Percentiles rank a stretch among this genome's conserved stretches.
Conservation (phyloP, 805 yeast species). For the Saccharomycopsis malanga region DNA sequence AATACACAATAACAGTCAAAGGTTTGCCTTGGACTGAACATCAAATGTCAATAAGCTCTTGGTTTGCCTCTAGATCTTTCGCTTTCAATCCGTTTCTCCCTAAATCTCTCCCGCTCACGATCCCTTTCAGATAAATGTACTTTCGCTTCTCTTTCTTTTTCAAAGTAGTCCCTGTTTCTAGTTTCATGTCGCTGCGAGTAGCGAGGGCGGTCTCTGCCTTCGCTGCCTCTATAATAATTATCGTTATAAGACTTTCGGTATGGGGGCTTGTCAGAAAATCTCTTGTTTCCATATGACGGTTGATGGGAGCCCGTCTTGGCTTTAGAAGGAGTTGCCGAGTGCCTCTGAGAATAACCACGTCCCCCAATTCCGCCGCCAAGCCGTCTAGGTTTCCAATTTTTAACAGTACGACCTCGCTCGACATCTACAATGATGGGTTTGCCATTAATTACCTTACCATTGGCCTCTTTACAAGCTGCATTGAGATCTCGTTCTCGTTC, state of each 20-base stretch:
- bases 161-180: constrained; percentile 10
- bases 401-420: constrained; percentile 59
- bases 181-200: constrained; percentile 1
- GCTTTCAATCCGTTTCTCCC: constrained; percentile 7
- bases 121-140: constrained; percentile 3
- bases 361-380: constrained; percentile 88
- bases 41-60: constrained; percentile 14
- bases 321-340: neutral
- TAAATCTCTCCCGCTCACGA: constrained; percentile 3
- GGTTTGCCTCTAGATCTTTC: constrained; percentile 11
- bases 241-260: neutral
- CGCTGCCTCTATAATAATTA: neutral
- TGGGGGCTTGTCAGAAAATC: neutral
- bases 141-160: constrained; percentile 3
- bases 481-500: constrained; percentile 53
- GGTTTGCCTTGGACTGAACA: no score
- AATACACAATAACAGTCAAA: no score
- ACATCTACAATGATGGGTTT: constrained; percentile 60
- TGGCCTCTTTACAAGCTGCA: constrained; percentile 52
- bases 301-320: neutral
- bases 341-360: neutral
- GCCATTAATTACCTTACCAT: constrained; percentile 44
- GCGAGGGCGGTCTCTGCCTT: neutral
- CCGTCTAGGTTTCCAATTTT: constrained; percentile 65
- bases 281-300: neutral